Percentiles rank a stretch among this genome's conserved stretches.
Evolutionary conservation across 2,329 filamentous ascomycete genomes (phyloP).

Genomic region (Fonsecaea monophora): DNA sequence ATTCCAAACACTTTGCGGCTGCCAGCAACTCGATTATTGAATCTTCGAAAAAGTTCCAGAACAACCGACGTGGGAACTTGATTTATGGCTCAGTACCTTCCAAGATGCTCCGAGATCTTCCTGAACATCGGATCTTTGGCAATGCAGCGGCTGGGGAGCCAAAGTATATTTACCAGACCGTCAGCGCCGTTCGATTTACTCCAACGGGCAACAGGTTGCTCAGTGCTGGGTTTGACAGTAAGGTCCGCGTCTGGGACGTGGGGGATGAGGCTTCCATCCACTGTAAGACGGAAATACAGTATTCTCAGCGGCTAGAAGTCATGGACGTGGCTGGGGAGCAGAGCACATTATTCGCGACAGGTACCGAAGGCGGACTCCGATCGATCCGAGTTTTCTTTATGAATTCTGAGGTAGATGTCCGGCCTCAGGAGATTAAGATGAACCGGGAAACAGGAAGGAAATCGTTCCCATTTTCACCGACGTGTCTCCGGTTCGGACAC

Average conservation of each 20-base stretch:
- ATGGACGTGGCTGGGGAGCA: conserved; percentile 55
- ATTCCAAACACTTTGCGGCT: conserved; percentile 62
- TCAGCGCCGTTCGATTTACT: conserved; percentile 62
- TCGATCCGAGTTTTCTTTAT: conserved; percentile 45
- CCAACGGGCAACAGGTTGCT: conserved; percentile 54
- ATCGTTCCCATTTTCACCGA: conserved; percentile 45
- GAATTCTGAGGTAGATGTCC: conserved; percentile 35
- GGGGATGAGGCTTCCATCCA: conserved; percentile 39
- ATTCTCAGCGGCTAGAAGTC: conserved; percentile 60
- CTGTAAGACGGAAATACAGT: conserved; percentile 49
- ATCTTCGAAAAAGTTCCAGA: neutral
- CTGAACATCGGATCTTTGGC: conserved; percentile 56
- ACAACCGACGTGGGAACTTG: conserved; percentile 48
- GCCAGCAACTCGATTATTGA: conserved; percentile 57
- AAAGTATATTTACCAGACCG: conserved; percentile 61
- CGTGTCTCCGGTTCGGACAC: conserved; percentile 58
- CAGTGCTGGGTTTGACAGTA: conserved; percentile 63
- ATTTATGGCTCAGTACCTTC: conserved; percentile 45
- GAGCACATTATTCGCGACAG: conserved; percentile 57
- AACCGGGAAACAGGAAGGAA: conserved; percentile 43
- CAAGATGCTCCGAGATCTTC: conserved; percentile 52
- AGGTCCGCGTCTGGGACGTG: conserved; percentile 64
- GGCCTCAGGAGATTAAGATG: conserved; percentile 28
- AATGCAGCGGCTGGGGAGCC: neutral
- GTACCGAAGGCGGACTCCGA: conserved; percentile 45